Conservation (phyloP, 345 rosid species). For the Acer campestre region DNA sequence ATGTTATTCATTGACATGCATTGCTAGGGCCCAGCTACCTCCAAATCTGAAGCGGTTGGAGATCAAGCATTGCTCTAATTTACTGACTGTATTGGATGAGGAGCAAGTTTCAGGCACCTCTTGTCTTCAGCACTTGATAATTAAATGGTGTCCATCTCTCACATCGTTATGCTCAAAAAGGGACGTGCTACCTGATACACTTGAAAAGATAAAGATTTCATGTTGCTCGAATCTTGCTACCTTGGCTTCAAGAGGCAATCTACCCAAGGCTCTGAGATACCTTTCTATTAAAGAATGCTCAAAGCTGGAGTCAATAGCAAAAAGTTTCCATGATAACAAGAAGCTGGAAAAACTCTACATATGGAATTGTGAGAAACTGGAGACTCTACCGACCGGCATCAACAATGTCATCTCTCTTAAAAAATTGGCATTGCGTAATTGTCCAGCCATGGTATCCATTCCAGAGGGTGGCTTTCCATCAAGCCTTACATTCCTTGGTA, state of each 20-base stretch:
- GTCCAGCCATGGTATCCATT: slow-evolving; percentile 14
- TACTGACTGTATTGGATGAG: slow-evolving; percentile 9
- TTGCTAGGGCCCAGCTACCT: slow-evolving; percentile 19
- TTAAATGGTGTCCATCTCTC: slow-evolving; percentile 17
- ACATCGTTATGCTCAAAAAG: slow-evolving; percentile 18
- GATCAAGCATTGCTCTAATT: slow-evolving; percentile 14
- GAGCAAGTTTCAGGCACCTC: neutral
- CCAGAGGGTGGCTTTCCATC: slow-evolving; percentile 15
- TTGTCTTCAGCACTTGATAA: slow-evolving; percentile 1
- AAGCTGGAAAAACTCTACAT: neutral
- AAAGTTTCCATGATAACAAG: neutral
- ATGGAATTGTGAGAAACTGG: neutral
- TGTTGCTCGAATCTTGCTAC: neutral
- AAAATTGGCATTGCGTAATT: neutral
- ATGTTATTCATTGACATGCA: neutral
- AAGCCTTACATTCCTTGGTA: neutral
- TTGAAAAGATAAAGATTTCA: neutral
- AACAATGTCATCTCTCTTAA: slow-evolving; percentile 14
- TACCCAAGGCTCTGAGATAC: neutral
- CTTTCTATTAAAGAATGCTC: neutral
- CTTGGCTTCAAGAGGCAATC: neutral
- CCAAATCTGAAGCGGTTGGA: slow-evolving; percentile 9
- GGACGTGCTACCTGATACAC: too few species aligned
- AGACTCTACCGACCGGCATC: slow-evolving; percentile 1
- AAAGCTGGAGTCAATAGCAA: slow-evolving; percentile 10